Conservation (phyloP, 805 yeast genomes). For the Saturnispora quitensis region DNA sequence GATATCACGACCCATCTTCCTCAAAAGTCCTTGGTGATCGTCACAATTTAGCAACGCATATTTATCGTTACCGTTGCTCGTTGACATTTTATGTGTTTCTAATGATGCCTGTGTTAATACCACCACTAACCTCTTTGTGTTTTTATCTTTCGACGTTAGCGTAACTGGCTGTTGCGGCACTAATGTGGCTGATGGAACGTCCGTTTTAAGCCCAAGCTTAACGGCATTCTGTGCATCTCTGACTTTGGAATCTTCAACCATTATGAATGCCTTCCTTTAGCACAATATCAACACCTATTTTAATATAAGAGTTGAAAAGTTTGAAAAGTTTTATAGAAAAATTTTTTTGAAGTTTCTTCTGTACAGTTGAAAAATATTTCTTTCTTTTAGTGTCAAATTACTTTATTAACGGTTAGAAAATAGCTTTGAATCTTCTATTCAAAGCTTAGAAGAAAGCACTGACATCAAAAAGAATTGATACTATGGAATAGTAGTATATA, state of each 20-base stretch:
- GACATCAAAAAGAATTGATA: not conserved
- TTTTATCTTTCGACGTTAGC: constrained; percentile 75
- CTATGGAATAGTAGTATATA: not conserved
- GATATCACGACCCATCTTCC: constrained; percentile 94
- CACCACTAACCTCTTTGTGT: constrained; percentile 78
- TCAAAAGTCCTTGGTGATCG: constrained; percentile 91
- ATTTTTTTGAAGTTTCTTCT: not conserved
- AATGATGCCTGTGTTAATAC: constrained; percentile 94
- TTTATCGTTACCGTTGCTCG: constrained; percentile 74
- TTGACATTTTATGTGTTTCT: constrained; percentile 85
- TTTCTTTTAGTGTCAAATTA: not conserved
- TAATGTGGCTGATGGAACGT: constrained; percentile 48
- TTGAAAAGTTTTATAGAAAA: not conserved
- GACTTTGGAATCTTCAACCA: constrained; percentile 42
- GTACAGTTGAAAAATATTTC: not conserved
- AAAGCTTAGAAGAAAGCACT: not conserved
- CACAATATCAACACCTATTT: not conserved
- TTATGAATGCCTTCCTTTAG: constrained; percentile 9
- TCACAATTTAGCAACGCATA: constrained; percentile 93
- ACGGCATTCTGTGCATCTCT: constrained; percentile 32
- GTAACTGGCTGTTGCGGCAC: constrained; percentile 84
- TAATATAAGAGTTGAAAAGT: not conserved
- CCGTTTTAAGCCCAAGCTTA: constrained; percentile 14
- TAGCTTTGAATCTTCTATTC: not conserved
- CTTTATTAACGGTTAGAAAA: not conserved